Percentiles rank a stretch among this genome's conserved stretches.
Conservation (phyloP, 345 rosid genomes). For the Conringia planisiliqua region DNA sequence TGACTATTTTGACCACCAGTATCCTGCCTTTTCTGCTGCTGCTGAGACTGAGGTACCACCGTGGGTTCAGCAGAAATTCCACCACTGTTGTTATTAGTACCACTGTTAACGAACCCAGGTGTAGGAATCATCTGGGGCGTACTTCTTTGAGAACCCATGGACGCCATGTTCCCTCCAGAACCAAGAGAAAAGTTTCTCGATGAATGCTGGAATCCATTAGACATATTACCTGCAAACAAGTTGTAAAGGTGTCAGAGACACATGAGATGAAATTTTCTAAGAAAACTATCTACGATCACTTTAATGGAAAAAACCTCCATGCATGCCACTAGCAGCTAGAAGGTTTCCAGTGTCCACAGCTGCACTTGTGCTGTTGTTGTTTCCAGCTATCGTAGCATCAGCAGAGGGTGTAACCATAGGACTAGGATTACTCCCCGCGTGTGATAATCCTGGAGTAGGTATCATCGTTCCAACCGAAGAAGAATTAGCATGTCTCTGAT, state of each 20-base stretch:
- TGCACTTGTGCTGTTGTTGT: slow-evolving; percentile 46
- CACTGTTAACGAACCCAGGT: slow-evolving; percentile 65
- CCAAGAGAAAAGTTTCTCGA: slow-evolving; percentile 57
- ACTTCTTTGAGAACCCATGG: slow-evolving; percentile 62
- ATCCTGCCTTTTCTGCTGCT: slow-evolving; percentile 68
- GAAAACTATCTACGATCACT: slow-evolving; percentile 44
- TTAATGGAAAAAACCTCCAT: slow-evolving; percentile 44
- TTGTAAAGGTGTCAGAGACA: slow-evolving; percentile 10
- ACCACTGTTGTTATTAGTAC: slow-evolving; percentile 37
- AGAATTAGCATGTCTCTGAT: slow-evolving; percentile 57
- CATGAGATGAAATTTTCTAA: slow-evolving; percentile 6
- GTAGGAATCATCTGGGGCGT: slow-evolving; percentile 90
- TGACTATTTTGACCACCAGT: slow-evolving; percentile 64
- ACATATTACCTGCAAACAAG: slow-evolving; percentile 51
- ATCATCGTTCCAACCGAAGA: slow-evolving; percentile 72
- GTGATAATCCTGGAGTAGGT: slow-evolving; percentile 89
- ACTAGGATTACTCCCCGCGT: slow-evolving; percentile 46
- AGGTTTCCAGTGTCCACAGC: slow-evolving; percentile 49
- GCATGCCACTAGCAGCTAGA: slow-evolving; percentile 50
- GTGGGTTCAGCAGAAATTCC: slow-evolving; percentile 75
- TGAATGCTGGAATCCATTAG: slow-evolving; percentile 70
- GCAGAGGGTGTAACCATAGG: slow-evolving; percentile 53
- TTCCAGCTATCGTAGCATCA: slow-evolving; percentile 53
- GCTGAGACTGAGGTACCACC: slow-evolving; percentile 53
- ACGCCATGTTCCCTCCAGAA: slow-evolving; percentile 71